A percentile compares a stretch with the other conserved stretches of the same genome.
Conservation (phyloP, 2,329 filamentous ascomycete species). For the Cercospora sp. region DNA sequence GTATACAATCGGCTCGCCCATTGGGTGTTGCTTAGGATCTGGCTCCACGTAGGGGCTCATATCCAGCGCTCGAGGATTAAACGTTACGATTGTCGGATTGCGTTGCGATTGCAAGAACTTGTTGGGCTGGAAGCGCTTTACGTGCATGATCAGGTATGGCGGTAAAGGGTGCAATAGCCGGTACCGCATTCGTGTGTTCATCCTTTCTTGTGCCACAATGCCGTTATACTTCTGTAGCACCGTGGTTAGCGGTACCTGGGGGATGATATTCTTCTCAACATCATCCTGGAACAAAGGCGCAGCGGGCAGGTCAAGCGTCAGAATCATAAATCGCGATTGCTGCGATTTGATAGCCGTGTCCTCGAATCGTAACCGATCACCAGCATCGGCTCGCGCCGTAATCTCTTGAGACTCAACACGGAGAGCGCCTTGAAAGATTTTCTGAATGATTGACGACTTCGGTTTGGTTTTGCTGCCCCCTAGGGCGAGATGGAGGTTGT, state of each 20-base stretch:
- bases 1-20: conserved; percentile 84
- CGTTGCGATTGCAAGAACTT: conserved; percentile 88
- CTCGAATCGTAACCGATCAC: conserved; percentile 87
- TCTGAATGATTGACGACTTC: conserved; percentile 81
- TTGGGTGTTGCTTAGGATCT: conserved; percentile 67
- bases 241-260: conserved; percentile 78
- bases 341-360: conserved; percentile 82
- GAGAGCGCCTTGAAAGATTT: conserved; percentile 88
- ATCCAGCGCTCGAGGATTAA: conserved; percentile 81
- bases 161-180: conserved; percentile 86
- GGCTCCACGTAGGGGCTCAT: conserved; percentile 90
- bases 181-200: conserved; percentile 85
- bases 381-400: conserved; percentile 82
- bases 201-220: conserved; percentile 78
- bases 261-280: conserved; percentile 92
- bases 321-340: conserved; percentile 77
- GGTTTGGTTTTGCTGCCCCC: conserved; percentile 88
- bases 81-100: conserved; percentile 97
- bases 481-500: conserved; percentile 87
- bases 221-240: conserved; percentile 94
- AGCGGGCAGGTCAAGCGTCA: conserved; percentile 88
- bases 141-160: conserved; percentile 87
- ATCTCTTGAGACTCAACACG: conserved; percentile 93
- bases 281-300: conserved; percentile 96
- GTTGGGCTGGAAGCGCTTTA: conserved; percentile 95